Evolutionary conservation across 2,329 filamentous ascomycete species (phyloP).

Genomic region (Dryadomyces quercivorus): DNA sequence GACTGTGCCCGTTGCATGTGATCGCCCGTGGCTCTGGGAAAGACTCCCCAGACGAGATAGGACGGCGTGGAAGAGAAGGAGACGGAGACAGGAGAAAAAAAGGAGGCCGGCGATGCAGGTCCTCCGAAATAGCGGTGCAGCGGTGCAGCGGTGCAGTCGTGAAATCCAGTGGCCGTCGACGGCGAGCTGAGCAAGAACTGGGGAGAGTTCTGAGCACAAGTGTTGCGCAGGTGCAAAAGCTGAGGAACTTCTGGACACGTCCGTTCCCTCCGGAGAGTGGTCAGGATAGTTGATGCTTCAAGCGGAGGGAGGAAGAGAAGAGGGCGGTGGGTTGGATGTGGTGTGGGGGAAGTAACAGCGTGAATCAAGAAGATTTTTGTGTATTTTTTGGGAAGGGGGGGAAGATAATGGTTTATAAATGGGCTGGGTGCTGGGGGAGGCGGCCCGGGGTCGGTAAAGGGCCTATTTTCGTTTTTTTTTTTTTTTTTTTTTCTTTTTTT

Average conservation of each 20-base stretch:
- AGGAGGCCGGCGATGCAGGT: neutral
- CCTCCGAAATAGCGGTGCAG: neutral
- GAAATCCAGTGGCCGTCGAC: neutral
- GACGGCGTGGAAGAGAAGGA: neutral
- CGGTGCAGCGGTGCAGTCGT: neutral
- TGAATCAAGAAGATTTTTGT: constrained; percentile 1
- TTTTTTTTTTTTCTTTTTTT: constrained; percentile 4
- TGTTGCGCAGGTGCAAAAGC: neutral
- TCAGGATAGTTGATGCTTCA: neutral
- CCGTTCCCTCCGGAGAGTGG: neutral
- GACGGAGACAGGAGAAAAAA: neutral
- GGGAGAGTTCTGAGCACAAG: too few species aligned
- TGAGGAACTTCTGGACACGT: neutral
- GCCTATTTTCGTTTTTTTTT: constrained; percentile 5
- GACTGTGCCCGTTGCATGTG: constrained; percentile 67
- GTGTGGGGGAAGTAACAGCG: neutral
- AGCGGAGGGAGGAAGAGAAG: neutral
- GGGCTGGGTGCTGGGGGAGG: constrained; percentile 3
- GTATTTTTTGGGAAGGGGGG: constrained; percentile 6
- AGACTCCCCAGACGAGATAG: constrained; percentile 2
- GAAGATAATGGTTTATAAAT: constrained; percentile 13
- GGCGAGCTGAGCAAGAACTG: too few species aligned
- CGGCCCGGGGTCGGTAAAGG: constrained; percentile 11
- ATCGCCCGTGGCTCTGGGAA: constrained; percentile 24
- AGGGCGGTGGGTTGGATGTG: neutral